Evolutionary conservation across 2,329 filamentous ascomycete genomes (phyloP), one percentile per base, ranked within the genome.

Genomic region (Colletotrichum sp.): DNA sequence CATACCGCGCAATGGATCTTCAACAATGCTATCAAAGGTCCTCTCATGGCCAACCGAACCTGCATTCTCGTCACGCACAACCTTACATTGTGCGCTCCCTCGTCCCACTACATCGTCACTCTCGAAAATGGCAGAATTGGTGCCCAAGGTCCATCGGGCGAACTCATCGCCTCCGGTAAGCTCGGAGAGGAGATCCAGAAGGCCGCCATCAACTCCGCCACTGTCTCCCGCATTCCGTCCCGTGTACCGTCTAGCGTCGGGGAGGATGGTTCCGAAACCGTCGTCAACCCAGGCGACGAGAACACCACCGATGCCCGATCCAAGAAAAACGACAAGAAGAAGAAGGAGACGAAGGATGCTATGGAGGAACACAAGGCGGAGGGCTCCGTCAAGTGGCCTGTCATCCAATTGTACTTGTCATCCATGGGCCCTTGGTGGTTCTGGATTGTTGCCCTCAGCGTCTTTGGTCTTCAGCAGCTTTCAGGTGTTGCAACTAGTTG

Each of bases 1-100:
- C 97, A 99, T 81, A 99, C 97, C 0, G 96, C 96, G 3, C 98
- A 98, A 84, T 98, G 98, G 94, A 99, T 99, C 79, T 99, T 99
- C 86, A 94, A 94, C 82, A 94, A 98, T 84, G 98, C 96, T 76
- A 93, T 99, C 78, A 93, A 93, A 80, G 97, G 97, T 3, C 95
- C 95, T 8, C 86, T 99, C 68, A 99, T 99, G 97, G 87, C 90
- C 74, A 90, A 93, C 81, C 93, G 97, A 57, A 99, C 97, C 32
- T 99, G 97, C 84, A 95, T 99, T 70, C 89, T 99, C 59, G 96
- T 99, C 44, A 98, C 97, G 0, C 97, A 99, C 87, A 99, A 99
- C 81, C 92, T 97, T 32, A 91, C 95, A n/a, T 90, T 99, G 21
- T 97, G 95, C 79, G 92, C 96, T 9, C 95, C 96, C 7, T 89